These are phyloP conservation scores for Tetracladium setigerum DNA, from an alignment of 495 filamentous ascomycete species.

Conservation along the genomic window DNA sequence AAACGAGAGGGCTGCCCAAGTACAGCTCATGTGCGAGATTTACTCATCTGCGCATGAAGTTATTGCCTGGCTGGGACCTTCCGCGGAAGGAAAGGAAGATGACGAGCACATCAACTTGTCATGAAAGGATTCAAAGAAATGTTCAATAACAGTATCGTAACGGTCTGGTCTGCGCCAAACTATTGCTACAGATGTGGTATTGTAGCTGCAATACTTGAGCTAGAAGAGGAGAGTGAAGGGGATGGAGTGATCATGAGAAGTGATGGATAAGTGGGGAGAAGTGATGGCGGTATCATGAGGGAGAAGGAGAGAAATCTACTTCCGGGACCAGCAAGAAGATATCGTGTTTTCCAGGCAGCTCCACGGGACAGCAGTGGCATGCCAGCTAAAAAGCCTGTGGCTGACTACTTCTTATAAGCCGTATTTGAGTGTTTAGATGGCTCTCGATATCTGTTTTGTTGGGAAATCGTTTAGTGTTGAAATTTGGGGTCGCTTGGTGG, in stretches of 20 bases:
- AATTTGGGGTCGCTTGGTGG: too few species aligned
- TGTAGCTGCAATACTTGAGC: constrained; percentile 88
- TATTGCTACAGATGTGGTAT: constrained; percentile 99
- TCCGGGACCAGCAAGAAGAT: constrained; percentile 76
- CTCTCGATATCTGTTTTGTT: too few species aligned
- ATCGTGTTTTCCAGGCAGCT: constrained; percentile 93
- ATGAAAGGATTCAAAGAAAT: constrained; percentile 99
- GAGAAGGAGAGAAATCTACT: constrained; percentile 29
- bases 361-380: constrained; percentile 94
- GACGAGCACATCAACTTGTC: constrained; percentile 90
- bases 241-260: constrained; percentile 68
- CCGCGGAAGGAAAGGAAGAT: too few species aligned
- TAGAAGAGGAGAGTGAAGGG: constrained; percentile 70
- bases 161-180: constrained; percentile 95
- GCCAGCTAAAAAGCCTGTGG: constrained; percentile 98
- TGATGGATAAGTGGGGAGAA: constrained; percentile 68
- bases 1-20: too few species aligned
- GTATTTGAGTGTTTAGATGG: too few species aligned
- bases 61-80: too few species aligned
- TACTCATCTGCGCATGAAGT: too few species aligned
- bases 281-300: constrained; percentile 32
- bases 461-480: too few species aligned
- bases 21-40: too few species aligned
- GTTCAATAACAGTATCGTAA: constrained; percentile 93
- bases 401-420: constrained; percentile 94